Percentiles rank a stretch among this genome's conserved stretches.
Conservation (phyloP, 2,329 filamentous ascomycete species). For the Keithomyces neogunnii region DNA sequence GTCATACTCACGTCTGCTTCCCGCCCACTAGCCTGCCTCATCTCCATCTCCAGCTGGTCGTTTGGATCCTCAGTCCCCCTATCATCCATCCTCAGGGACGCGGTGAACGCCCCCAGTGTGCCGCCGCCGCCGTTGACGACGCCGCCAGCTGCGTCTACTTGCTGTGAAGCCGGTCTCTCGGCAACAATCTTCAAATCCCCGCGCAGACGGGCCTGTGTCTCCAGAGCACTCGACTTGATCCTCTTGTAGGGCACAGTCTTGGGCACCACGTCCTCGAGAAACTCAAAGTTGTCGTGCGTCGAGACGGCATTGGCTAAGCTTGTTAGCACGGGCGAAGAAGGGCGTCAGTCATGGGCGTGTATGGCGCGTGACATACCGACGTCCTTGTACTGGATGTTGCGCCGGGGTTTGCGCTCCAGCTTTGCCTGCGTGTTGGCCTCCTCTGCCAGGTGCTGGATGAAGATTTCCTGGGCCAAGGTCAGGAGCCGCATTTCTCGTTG, state of each 20-base stretch:
- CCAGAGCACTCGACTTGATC: constrained; percentile 56
- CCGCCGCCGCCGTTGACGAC: constrained; percentile 19
- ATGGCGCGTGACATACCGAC: constrained; percentile 50
- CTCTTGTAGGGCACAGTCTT: constrained; percentile 75
- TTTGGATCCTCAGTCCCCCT: constrained; percentile 33
- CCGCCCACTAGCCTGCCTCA: constrained; percentile 34
- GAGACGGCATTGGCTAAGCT: constrained; percentile 68
- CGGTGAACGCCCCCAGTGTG: constrained; percentile 9
- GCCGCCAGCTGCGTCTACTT: constrained; percentile 11
- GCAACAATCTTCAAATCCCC: constrained; percentile 28
- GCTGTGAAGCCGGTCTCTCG: constrained; percentile 11
- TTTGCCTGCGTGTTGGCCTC: constrained; percentile 84
- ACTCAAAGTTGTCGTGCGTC: constrained; percentile 89
- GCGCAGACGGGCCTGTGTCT: constrained; percentile 36
- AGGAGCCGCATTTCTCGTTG: neutral
- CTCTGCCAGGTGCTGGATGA: constrained; percentile 83
- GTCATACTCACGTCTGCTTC: constrained; percentile 54
- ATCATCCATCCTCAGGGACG: constrained; percentile 16
- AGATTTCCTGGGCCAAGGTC: constrained; percentile 61
- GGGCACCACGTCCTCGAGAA: constrained; percentile 84
- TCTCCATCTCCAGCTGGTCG: constrained; percentile 47
- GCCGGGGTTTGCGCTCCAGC: constrained; percentile 80
- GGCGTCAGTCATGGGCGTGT: too few relatives aligned
- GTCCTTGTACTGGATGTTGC: constrained; percentile 94
- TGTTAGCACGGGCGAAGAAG: neutral